A percentile compares a stretch with the other conserved stretches of the same genome.
These are phyloP conservation scores for Neurospora sp. DNA, from an alignment of 495 filamentous ascomycete species.

Conservation along the genomic window DNA sequence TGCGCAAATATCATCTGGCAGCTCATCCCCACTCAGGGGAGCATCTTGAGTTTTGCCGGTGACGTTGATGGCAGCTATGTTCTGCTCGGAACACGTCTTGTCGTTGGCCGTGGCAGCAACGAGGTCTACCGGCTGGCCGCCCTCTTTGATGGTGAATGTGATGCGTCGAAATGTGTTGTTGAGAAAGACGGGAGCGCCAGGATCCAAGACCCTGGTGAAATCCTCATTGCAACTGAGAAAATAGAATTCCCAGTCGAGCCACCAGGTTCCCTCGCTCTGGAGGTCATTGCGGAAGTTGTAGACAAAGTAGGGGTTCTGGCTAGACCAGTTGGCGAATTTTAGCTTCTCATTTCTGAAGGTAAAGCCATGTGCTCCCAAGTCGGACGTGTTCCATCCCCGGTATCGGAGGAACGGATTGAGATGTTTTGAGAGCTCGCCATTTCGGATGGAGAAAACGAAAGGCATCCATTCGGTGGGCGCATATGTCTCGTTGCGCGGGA, in stretches of 20 bases:
- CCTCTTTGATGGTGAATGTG: slow-evolving; percentile 14
- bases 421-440: slow-evolving; percentile 13
- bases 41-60: background rate
- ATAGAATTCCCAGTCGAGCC: slow-evolving; percentile 14
- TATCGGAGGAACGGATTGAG: slow-evolving; percentile 6
- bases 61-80: background rate
- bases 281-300: background rate
- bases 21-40: background rate
- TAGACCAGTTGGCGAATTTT: slow-evolving; percentile 3
- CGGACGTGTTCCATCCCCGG: background rate
- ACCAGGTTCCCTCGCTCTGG: slow-evolving; percentile 5
- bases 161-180: background rate
- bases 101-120: slow-evolving; percentile 16
- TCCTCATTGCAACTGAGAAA: slow-evolving; percentile 9
- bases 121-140: slow-evolving; percentile 13
- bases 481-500: slow-evolving; percentile 35
- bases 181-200: background rate
- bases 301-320: slow-evolving; percentile 16
- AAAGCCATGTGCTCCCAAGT: background rate
- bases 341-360: background rate
- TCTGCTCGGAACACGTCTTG: background rate
- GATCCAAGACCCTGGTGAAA: background rate
- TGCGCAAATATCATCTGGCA: background rate
- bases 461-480: slow-evolving; percentile 23
- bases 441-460: slow-evolving; percentile 31